Evolutionary conservation across 2,329 filamentous ascomycete species (phyloP), one percentile per base, ranked within the genome.

Genomic region (Calonectria naviculata): DNA sequence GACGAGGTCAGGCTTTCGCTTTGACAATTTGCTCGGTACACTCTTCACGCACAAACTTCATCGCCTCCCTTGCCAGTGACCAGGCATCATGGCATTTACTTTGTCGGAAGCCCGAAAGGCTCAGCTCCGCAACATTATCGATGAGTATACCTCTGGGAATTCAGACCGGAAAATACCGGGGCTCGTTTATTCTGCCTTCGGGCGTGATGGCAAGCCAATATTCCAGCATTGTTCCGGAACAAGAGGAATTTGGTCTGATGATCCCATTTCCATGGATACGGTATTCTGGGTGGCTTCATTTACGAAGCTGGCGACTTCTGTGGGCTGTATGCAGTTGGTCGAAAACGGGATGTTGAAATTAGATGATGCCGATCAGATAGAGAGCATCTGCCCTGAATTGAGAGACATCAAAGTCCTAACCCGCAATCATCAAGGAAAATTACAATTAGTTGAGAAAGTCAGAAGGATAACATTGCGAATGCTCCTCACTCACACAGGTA

Each of bases 301-400:
- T 28, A 71, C 68, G 7, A 71, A 71, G 34, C 10, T 65, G 9
- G 47, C 41, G 1, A 67, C 64, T 1, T 62, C 56, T 1, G 41
- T 71, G 4, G n/a, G 64, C 4, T 71, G 64, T 41, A 71, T 71
- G 68, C 68, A 71, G 17, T 31, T 71, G 13, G 58, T 71, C 5
- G 68, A 71, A 26, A 38, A 49, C 10, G 64, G 58, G 2, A 5
- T 12, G 19, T 12, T 67, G 19, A 21, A 3, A 8, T 15, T 71
- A 0, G 69, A 71, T 26, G 61, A 71, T 46, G 4, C 42, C 7
- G 41, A 52, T 7, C 65, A 68, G 19, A 2, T 71, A 0, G 65
- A 71, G 41, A 41, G 12, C 4, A 17, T 54, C 15, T 10, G 29
- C 7, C 65, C 69, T 1, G 69, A 68, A 44, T 24, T 71, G 19